Evolutionary conservation across 805 yeast genomes (phyloP), one percentile per base, ranked within the genome.

Genomic region (Kazachstania africana): DNA sequence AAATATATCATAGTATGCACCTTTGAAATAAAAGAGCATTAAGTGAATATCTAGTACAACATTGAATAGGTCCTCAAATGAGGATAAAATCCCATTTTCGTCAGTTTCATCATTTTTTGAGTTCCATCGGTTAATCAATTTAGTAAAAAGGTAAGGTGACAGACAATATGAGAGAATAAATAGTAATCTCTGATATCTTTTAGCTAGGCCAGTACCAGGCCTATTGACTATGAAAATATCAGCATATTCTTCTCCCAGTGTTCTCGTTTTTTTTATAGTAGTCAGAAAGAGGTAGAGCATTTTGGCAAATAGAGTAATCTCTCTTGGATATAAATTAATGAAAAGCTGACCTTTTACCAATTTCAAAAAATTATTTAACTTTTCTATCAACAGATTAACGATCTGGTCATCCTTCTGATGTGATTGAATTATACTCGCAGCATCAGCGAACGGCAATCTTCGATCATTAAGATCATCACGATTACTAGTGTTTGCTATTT

Each of bases 181-280:
- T 4, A 75, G 72, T 2, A 74, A 35, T 34, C 83, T 62, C 18
- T 70, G 60, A 26, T 52, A 35, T 4, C 42, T 19, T 21, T 52
- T 55, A 0, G 81, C 78, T 5, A 78, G 51, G 26, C 58, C 47
- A 13, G 44, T 63, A 0, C 84, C 82, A 22, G 54, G 52, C 31
- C 70, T 58, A 24, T 59, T 61, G 5, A 79, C 83, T 47, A 80
- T 78, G 6, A 73, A 55, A 33, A 83, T 57, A 53, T 88, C 95
- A 10, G 85, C 85, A 55, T 88, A 88, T 56, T 88, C 96, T 50
- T 88, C 97, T 1, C 98, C 98, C 17, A 91, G 58, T 0, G 97
- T 88, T 33, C 88, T 65, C 2, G 81, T 70, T 0, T 88, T 88
- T 4, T 71, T 36, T 10, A 79, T 57, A 0, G 95, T 87, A 0